Evolutionary conservation across 495 filamentous ascomycete species (phyloP).

Genomic region (Talaromyces adpressus): DNA sequence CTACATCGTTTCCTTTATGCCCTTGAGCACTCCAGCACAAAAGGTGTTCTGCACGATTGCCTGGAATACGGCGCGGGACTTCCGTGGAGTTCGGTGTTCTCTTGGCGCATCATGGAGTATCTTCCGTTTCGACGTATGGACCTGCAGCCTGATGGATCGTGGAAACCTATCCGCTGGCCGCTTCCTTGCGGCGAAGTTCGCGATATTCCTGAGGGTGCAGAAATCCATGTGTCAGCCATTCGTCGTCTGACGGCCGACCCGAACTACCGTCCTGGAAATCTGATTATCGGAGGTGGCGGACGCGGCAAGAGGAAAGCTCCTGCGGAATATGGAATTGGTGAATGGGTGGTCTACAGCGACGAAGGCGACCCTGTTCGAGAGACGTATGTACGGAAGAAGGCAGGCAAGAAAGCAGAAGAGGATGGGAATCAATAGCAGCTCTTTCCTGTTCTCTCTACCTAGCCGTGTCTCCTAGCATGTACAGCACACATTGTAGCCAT

Average conservation of each 20-base stretch:
- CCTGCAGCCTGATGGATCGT: constrained; percentile 61
- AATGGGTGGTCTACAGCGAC: constrained; percentile 61
- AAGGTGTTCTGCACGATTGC: constrained; percentile 68
- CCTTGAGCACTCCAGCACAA: constrained; percentile 51
- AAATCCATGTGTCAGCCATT: constrained; percentile 69
- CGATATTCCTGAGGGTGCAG: constrained; percentile 66
- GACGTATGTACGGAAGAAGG: constrained; percentile 41
- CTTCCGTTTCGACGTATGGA: constrained; percentile 83
- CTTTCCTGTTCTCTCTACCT: not conserved
- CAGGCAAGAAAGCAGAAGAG: not conserved
- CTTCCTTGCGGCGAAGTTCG: constrained; percentile 73
- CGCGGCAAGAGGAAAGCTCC: constrained; percentile 59
- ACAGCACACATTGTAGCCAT: not conserved
- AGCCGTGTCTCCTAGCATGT: not conserved
- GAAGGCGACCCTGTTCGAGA: constrained; percentile 63
- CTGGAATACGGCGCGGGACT: constrained; percentile 62
- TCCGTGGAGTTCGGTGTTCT: constrained; percentile 47
- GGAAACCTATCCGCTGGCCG: constrained; percentile 78
- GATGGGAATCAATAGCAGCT: constrained; percentile 15
- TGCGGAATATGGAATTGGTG: constrained; percentile 54
- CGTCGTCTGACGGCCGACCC: constrained; percentile 59
- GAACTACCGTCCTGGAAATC: constrained; percentile 70
- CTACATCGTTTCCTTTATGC: constrained; percentile 52
- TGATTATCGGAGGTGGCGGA: constrained; percentile 76
- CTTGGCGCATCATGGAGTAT: constrained; percentile 82